Percentiles rank a stretch among this genome's conserved stretches.
Conservation (phyloP, 2,329 filamentous ascomycete genomes). For the Stemphylium lycopersici region DNA sequence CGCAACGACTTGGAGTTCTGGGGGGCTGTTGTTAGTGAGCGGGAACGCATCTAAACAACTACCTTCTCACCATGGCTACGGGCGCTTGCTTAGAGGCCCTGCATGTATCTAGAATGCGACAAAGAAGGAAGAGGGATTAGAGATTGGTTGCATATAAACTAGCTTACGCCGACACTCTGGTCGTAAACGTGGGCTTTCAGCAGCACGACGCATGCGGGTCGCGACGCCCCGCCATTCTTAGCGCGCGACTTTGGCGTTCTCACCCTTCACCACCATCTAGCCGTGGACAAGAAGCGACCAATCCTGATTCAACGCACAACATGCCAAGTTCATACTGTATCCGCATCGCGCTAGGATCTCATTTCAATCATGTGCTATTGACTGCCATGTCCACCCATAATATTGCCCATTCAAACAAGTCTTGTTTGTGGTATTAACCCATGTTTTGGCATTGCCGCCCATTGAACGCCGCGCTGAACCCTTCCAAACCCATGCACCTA, state of each 20-base stretch:
- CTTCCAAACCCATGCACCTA: slow-evolving; percentile 3
- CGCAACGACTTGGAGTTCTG: slow-evolving; percentile 60
- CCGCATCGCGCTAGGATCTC: not conserved
- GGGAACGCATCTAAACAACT: not conserved
- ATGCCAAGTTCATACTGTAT: not conserved
- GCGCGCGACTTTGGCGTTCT: slow-evolving; percentile 18
- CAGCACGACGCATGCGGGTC: slow-evolving; percentile 4
- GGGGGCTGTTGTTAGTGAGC: not conserved
- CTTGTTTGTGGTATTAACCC: not conserved
- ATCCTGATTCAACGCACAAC: not conserved
- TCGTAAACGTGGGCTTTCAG: not conserved
- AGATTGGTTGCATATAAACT: not conserved
- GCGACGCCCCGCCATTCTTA: slow-evolving; percentile 16
- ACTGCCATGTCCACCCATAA: not conserved
- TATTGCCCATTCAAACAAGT: not conserved
- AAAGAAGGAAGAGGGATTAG: not conserved
- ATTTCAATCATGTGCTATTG: not conserved
- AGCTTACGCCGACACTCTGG: not conserved
- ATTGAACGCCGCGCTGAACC: slow-evolving; percentile 7
- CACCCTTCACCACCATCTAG: not conserved
- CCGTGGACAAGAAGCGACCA: not conserved
- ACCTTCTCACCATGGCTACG: slow-evolving; percentile 19
- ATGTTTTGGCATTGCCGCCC: not conserved
- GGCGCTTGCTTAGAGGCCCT: not conserved
- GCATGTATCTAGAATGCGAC: not conserved